Conservation (phyloP, 176 grass and related monocot species). For the Bromus sterilis region DNA sequence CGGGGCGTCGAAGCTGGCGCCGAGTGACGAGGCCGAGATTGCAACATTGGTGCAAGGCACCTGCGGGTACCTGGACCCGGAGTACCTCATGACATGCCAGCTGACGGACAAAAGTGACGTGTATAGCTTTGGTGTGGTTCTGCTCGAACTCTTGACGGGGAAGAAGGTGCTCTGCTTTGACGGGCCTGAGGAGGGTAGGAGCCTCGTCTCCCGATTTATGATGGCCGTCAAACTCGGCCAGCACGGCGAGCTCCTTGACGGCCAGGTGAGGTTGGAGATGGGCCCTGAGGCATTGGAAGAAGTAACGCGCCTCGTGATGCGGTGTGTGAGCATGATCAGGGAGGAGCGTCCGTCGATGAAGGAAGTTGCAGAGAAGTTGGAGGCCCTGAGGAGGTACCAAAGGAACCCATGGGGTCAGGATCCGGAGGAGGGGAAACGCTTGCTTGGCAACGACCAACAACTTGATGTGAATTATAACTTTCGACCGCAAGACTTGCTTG, state of each 20-base stretch:
- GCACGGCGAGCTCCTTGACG: constrained; percentile 21
- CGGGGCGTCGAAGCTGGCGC: constrained; percentile 24
- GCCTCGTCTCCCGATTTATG: constrained; percentile 10
- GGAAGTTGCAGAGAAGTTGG: constrained; percentile 30
- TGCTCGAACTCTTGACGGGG: background rate
- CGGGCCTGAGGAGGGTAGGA: background rate
- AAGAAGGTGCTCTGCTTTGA: background rate
- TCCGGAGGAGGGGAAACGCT: background rate
- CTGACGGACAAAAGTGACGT: no score
- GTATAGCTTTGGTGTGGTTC: no score
- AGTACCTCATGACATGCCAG: no score
- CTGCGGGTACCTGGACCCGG: no score
- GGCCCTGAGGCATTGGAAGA: constrained; percentile 17
- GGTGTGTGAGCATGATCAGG: constrained; percentile 29
- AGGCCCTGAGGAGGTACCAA: constrained; percentile 8
- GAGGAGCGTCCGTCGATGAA: constrained; percentile 32
- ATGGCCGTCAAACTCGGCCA: background rate
- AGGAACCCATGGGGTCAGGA: background rate
- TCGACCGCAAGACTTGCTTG: background rate
- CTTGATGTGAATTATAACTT: constrained; percentile 7
- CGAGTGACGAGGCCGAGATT: constrained; percentile 6
- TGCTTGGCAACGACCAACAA: constrained; percentile 25
- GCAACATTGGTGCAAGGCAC: background rate
- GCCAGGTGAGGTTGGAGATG: constrained; percentile 11
- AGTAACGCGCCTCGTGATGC: constrained; percentile 22